phyloP scores from a whole-genome alignment of 768 basidiomycete species.

The Auricularia heimuer region DNA sequence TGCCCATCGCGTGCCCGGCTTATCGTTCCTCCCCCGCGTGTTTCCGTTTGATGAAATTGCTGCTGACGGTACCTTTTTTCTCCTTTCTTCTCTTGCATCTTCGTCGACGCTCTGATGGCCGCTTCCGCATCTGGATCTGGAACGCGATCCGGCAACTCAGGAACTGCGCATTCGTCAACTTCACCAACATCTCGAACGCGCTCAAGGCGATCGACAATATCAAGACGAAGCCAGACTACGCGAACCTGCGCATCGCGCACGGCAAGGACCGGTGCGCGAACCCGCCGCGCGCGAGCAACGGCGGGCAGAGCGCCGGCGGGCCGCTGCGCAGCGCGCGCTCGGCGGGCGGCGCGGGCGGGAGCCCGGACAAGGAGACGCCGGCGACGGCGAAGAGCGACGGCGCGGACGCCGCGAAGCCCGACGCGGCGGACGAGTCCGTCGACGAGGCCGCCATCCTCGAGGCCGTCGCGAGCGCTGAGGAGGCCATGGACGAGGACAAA shows the following conservation, averaged over 20 bases:
- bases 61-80: background rate
- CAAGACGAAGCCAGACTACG: constrained; percentile 86
- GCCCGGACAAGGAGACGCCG: background rate
- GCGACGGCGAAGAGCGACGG: constrained; percentile 7
- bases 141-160: constrained; percentile 26
- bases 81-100: background rate
- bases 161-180: constrained; percentile 94
- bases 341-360: constrained; percentile 6
- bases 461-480: constrained; percentile 4
- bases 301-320: constrained; percentile 15
- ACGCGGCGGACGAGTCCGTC: constrained; percentile 4
- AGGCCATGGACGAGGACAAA: background rate
- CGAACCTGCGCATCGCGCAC: constrained; percentile 81
- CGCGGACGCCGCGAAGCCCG: background rate
- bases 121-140: background rate
- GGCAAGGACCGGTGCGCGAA: constrained; percentile 96
- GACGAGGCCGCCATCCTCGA: constrained; percentile 8
- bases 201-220: constrained; percentile 98
- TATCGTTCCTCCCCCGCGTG: constrained; percentile 1
- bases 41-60: constrained; percentile 6
- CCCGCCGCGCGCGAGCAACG: constrained; percentile 45
- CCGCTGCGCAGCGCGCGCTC: constrained; percentile 29
- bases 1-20: background rate
- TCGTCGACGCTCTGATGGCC: background rate
- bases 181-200: constrained; percentile 88